phyloP scores from a whole-genome alignment of 2,329 filamentous ascomycete species.

The Teratosphaeria gauchensis region DNA sequence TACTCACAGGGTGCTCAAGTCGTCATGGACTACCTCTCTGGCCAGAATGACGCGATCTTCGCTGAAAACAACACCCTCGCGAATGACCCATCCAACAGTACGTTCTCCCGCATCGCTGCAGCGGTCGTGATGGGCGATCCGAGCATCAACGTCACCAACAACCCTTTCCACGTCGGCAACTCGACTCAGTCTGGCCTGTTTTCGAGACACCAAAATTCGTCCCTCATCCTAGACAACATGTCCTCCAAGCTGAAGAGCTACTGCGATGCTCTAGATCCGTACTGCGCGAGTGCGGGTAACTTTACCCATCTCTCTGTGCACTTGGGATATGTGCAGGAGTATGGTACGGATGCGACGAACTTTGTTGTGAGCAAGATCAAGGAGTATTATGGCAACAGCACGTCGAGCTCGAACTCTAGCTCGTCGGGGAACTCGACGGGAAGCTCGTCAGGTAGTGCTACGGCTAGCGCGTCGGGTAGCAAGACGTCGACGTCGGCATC shows the following conservation, averaged over 20 bases:
- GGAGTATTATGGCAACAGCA: neutral
- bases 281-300: conserved; percentile 57
- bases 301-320: conserved; percentile 39
- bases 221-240: neutral
- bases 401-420: neutral
- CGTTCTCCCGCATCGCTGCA: conserved; percentile 49
- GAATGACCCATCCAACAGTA: conserved; percentile 37
- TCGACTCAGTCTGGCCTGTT: neutral
- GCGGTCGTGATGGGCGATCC: conserved; percentile 59
- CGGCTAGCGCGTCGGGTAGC: neutral
- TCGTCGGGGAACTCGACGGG: neutral
- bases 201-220: conserved; percentile 36
- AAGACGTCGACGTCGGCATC: neutral
- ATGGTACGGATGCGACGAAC: conserved; percentile 47
- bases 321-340: conserved; percentile 52
- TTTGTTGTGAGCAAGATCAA: conserved; percentile 48
- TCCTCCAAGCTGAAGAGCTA: conserved; percentile 45
- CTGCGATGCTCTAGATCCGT: conserved; percentile 54
- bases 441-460: too few species aligned
- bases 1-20: conserved; percentile 56
- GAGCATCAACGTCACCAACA: conserved; percentile 40
- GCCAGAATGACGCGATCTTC: conserved; percentile 41
- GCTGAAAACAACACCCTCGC: conserved; percentile 27
- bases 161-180: conserved; percentile 2
- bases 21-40: conserved; percentile 52